Evolutionary conservation across 2,329 filamentous ascomycete genomes (phyloP), one percentile per base, ranked within the genome.

Genomic region (Cladosporium sp.): DNA sequence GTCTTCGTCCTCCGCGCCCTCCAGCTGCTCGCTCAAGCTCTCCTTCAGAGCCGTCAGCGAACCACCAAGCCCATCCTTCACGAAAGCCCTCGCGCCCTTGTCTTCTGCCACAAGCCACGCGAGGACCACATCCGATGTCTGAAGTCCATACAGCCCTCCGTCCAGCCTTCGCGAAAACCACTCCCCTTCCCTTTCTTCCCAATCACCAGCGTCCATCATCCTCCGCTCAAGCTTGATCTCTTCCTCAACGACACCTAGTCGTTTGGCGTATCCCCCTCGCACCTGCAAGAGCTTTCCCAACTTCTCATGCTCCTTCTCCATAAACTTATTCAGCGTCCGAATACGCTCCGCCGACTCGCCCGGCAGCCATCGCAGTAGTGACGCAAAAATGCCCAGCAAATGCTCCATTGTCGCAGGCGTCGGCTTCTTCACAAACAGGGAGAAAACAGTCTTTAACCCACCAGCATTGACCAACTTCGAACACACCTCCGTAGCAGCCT

Each of bases 81-180:
- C 82, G 61, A 78, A 85, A 52, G 72, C 75, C 61, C 77, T 81
- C 1, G 89, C 87, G 0, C 88, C 89, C 33, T 77, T 77, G 63
- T 98, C 93, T 70, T 98, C 93, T 0, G 91, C 93, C 7, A 89
- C 79, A 32, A 97, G 77, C 93, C 93, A 98, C 10, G 91, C 88
- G 31, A 98, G 70, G 31, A 93, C 82, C 0, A 90, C 79, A 72
- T 97, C 92, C 43, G 93, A 81, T 2, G 82, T 86, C 72, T 95
- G 89, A 52, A 96, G 71, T 22, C 82, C 85, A 67, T 88, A 95
- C 5, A 97, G 72, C 0, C 93, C 93, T 0, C 88, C 89, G 58
- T 95, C 90, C 13, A 97, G 76, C 44, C 88, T 77, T 48, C 83
- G 76, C 0, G 86, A 83, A 19, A 95, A 77, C 79, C 85, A 91